phyloP scores from a whole-genome alignment of 148 eudicot species.

The Diospyros lotus region DNA sequence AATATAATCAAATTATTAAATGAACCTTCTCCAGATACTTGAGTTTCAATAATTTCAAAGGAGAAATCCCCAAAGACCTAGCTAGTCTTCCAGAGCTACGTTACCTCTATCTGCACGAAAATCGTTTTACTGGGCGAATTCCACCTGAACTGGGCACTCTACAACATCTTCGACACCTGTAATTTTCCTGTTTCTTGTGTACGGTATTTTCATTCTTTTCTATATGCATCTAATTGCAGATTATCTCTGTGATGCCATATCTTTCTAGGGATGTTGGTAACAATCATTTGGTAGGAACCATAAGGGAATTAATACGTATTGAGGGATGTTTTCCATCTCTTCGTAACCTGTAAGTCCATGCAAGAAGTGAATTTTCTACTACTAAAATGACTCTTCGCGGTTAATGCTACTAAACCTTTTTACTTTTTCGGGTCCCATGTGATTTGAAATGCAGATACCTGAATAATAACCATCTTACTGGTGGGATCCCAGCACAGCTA shows the following conservation, averaged over 20 bases:
- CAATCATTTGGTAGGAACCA: conserved; percentile 93
- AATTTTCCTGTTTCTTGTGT: conserved; percentile 11
- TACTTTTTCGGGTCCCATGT: not conserved
- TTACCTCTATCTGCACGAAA: conserved; percentile 82
- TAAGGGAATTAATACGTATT: conserved; percentile 88
- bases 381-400: conserved; percentile 5
- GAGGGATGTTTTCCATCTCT: conserved; percentile 96
- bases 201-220: not conserved
- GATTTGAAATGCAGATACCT: conserved; percentile 48
- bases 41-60: conserved; percentile 94
- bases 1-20: not conserved
- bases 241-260: conserved; percentile 12
- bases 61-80: conserved; percentile 91
- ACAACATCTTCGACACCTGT: conserved; percentile 79
- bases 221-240: not conserved
- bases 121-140: conserved; percentile 80
- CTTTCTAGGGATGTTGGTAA: conserved; percentile 77
- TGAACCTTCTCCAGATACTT: conserved; percentile 50
- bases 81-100: conserved; percentile 86
- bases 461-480: conserved; percentile 86
- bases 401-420: not conserved
- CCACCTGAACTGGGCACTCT: conserved; percentile 94
- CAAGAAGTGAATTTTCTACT: not conserved
- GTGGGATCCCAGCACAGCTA: conserved; percentile 91
- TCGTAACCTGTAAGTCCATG: conserved; percentile 77